Conservation (phyloP, 352 stramenopile species). For the Phytophthora citrophthora region DNA sequence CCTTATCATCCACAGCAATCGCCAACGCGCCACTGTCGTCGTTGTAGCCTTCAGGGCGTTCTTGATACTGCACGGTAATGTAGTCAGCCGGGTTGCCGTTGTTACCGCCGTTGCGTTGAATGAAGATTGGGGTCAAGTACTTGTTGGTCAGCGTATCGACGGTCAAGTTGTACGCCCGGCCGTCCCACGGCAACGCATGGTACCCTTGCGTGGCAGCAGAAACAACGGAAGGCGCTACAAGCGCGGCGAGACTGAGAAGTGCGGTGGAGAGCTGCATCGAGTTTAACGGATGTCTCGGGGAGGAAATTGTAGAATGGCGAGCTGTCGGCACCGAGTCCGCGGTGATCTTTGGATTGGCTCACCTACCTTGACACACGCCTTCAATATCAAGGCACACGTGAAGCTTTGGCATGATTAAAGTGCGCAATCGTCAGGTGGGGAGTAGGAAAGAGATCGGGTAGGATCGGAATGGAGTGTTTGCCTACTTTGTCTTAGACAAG, state of each 20-base stretch:
- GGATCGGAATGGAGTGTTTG: not conserved
- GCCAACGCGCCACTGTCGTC: constrained; percentile 52
- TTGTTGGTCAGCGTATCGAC: constrained; percentile 60
- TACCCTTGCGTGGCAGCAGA: constrained; percentile 21
- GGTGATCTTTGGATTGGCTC: not conserved
- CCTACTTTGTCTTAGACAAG: too few relatives aligned
- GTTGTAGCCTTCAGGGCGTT: not conserved
- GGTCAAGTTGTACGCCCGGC: constrained; percentile 56
- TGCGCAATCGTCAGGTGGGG: not conserved
- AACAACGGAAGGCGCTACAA: constrained; percentile 33
- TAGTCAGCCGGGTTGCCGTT: constrained; percentile 52
- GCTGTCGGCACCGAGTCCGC: not conserved
- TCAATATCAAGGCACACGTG: too few relatives aligned
- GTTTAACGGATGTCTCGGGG: not conserved
- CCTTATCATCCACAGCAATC: constrained; percentile 52
- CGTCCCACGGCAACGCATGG: constrained; percentile 55
- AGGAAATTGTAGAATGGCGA: constrained; percentile 26
- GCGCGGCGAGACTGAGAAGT: constrained; percentile 29
- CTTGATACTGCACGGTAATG: constrained; percentile 25
- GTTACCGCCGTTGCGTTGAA: constrained; percentile 49
- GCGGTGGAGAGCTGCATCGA: constrained; percentile 43
- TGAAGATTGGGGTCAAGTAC: constrained; percentile 70
- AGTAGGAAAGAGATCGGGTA: not conserved
- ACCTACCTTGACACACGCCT: not conserved
- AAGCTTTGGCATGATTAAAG: too few relatives aligned